phyloP scores from a whole-genome alignment of 164 flowering plant species.

The Vitis cinerea region DNA sequence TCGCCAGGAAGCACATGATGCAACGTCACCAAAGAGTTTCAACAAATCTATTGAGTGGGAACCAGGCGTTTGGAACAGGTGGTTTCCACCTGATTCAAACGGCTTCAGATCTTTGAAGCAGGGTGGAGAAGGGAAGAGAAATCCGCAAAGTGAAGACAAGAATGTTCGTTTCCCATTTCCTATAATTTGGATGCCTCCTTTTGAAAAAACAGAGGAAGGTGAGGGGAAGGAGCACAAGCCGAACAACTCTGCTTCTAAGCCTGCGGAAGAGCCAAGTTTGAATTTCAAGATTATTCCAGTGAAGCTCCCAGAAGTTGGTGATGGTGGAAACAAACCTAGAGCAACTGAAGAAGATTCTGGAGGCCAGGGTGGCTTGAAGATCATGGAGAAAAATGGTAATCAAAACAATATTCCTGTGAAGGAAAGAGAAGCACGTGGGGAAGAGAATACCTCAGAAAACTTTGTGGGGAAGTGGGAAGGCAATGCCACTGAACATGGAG shows the following conservation, averaged over 20 bases:
- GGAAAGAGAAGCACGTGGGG: conserved; percentile 18
- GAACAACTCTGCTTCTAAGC: conserved; percentile 2
- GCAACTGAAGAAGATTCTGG: conserved; percentile 2
- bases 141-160: conserved; percentile 16
- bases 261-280: conserved; percentile 6
- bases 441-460: conserved; percentile 9
- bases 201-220: conserved; percentile 18
- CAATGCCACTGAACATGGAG: conserved; percentile 7
- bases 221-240: conserved; percentile 14
- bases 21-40: conserved; percentile 11
- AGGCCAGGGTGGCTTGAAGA: not conserved
- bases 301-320: conserved; percentile 6
- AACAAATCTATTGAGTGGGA: conserved; percentile 9
- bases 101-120: conserved; percentile 14
- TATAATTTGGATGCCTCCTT: conserved; percentile 48
- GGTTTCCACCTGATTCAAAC: conserved; percentile 29
- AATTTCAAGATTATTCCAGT: conserved; percentile 26
- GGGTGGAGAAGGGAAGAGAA: conserved; percentile 17
- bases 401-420: conserved; percentile 27
- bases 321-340: conserved; percentile 2
- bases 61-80: conserved; percentile 21
- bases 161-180: conserved; percentile 33
- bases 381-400: not conserved
- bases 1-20: not conserved
- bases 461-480: not conserved